phyloP scores from a whole-genome alignment of 495 filamentous ascomycete species.

The Penicillium paradoxum region DNA sequence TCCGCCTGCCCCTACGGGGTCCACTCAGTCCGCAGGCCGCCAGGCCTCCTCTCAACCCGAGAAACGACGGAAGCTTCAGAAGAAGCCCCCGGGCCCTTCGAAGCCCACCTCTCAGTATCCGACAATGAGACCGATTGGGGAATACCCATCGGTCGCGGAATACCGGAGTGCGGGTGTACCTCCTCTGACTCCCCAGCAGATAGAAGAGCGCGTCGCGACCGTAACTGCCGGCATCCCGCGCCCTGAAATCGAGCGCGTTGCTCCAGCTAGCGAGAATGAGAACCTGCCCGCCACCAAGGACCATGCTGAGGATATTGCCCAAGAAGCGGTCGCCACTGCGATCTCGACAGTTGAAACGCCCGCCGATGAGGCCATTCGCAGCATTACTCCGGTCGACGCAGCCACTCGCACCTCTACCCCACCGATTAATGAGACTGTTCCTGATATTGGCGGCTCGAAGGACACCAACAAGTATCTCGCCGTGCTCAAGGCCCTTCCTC shows the following conservation, averaged over 20 bases:
- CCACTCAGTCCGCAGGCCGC: constrained; percentile 13
- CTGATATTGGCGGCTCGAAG: constrained; percentile 1
- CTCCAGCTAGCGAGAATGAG: constrained; percentile 1
- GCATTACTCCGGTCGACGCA: neutral
- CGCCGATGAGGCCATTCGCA: neutral
- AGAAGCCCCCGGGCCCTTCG: constrained; percentile 12
- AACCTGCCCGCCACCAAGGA: neutral
- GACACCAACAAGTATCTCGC: constrained; percentile 4
- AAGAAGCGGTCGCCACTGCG: neutral
- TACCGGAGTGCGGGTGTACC: constrained; percentile 19
- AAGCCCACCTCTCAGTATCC: constrained; percentile 1
- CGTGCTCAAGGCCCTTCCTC: constrained; percentile 12
- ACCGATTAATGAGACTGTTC: neutral
- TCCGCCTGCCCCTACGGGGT: constrained; percentile 23
- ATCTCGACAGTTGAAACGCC: neutral
- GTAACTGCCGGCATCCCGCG: neutral
- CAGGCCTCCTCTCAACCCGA: constrained; percentile 15
- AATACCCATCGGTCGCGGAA: constrained; percentile 22
- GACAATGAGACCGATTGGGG: constrained; percentile 26
- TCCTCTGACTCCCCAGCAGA: constrained; percentile 10
- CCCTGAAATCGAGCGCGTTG: constrained; percentile 3
- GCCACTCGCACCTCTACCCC: constrained; percentile 3
- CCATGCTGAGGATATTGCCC: constrained; percentile 2
- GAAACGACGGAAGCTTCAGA: constrained; percentile 13
- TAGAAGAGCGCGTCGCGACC: constrained; percentile 14